These are phyloP conservation scores for Nannochloropsis gaditana DNA, from an alignment of 108 stramenopile species.

Conservation along the genomic window DNA sequence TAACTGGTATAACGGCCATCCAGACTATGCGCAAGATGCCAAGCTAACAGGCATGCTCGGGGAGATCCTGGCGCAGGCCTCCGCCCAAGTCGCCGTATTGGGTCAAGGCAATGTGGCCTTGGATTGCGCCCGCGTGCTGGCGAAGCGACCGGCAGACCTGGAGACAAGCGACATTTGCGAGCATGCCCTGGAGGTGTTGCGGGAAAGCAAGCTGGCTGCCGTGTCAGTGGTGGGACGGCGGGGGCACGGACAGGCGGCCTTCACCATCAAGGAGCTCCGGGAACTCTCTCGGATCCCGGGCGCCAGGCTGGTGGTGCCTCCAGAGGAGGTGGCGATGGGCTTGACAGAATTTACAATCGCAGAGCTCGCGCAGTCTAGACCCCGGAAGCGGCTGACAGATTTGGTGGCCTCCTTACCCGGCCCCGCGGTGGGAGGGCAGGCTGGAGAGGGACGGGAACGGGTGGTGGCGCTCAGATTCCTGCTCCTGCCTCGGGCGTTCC, in stretches of 20 bases:
- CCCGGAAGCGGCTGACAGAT: slow-evolving; percentile 36
- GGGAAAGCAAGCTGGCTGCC: not conserved
- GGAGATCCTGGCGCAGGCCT: not conserved
- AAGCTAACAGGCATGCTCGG: not conserved
- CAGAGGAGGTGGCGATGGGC: slow-evolving; percentile 74
- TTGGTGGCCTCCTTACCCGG: slow-evolving; percentile 20
- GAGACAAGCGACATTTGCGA: slow-evolving; percentile 72
- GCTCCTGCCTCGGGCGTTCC: slow-evolving; percentile 64
- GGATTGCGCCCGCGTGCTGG: slow-evolving; percentile 84
- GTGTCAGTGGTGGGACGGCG: slow-evolving; percentile 83
- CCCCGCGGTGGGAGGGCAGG: slow-evolving; percentile 13
- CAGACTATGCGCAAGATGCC: slow-evolving; percentile 46
- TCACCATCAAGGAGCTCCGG: slow-evolving; percentile 96
- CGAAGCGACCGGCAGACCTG: slow-evolving; percentile 62
- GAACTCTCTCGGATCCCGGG: slow-evolving; percentile 76
- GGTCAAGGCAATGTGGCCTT: slow-evolving; percentile 96
- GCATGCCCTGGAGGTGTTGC: slow-evolving; percentile 65
- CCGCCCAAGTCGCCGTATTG: slow-evolving; percentile 65
- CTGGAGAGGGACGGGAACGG: slow-evolving; percentile 29
- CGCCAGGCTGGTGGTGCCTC: slow-evolving; percentile 60
- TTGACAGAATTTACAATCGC: slow-evolving; percentile 49
- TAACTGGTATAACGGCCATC: slow-evolving; percentile 48
- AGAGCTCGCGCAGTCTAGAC: slow-evolving; percentile 34
- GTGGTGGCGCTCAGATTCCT: slow-evolving; percentile 77
- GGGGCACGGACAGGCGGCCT: slow-evolving; percentile 92